phyloP scores from a whole-genome alignment of 371 early-diverging fungal genomes.

The Circinella umbellata region DNA sequence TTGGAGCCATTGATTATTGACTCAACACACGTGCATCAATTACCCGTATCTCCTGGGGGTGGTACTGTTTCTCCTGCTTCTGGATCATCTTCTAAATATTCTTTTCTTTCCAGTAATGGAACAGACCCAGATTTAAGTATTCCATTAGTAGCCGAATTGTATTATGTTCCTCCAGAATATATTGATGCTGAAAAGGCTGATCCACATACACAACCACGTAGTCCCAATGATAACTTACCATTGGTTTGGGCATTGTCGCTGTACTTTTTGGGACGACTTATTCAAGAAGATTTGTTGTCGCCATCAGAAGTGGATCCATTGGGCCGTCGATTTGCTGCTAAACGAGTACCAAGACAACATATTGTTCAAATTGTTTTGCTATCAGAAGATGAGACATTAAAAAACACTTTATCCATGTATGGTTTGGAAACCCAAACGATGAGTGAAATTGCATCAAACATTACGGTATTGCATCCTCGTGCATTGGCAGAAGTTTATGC shows the following conservation, averaged over 20 bases:
- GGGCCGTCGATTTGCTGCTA: constrained; percentile 69
- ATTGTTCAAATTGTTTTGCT: constrained; percentile 85
- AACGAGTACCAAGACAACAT: constrained; percentile 48
- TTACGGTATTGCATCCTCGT: constrained; percentile 80
- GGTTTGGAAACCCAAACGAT: constrained; percentile 81
- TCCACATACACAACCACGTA: constrained; percentile 78
- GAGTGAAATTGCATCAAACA: constrained; percentile 69
- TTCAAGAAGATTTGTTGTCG: constrained; percentile 79
- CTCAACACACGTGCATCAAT: constrained; percentile 53
- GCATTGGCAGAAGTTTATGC: constrained; percentile 81
- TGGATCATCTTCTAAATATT: constrained; percentile 7
- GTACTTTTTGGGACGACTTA: constrained; percentile 77
- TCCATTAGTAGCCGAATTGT: constrained; percentile 80
- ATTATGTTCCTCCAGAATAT: constrained; percentile 75
- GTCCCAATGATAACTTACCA: constrained; percentile 88
- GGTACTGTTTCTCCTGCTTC: constrained; percentile 13
- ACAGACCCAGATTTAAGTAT: constrained; percentile 20
- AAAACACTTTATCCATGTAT: constrained; percentile 69
- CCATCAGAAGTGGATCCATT: constrained; percentile 90
- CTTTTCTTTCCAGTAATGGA: constrained; percentile 2
- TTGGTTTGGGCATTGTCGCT: constrained; percentile 92
- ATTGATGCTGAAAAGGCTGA: constrained; percentile 78
- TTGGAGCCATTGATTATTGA: constrained; percentile 76
- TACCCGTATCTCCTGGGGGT: constrained; percentile 17
- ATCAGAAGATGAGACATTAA: constrained; percentile 76